These are phyloP conservation scores for Odontarrhena argentea DNA, from an alignment of 345 rosid genomes.

Conservation along the genomic window DNA sequence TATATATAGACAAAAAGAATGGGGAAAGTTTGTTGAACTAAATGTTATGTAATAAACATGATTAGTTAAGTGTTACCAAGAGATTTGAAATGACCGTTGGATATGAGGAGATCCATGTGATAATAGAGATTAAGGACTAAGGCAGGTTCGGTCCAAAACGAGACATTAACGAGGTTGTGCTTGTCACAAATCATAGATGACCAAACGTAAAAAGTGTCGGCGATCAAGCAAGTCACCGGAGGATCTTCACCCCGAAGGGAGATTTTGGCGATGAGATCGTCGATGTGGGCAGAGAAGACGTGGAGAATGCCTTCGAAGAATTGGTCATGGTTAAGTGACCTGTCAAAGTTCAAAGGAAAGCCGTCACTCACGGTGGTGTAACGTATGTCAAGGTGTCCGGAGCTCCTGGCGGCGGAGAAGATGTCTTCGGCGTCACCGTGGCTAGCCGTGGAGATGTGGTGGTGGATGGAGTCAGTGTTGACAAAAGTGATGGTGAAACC, in stretches of 20 bases:
- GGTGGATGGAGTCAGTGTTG: constrained; percentile 65
- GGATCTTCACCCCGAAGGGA: constrained; percentile 31
- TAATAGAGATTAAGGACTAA: constrained; percentile 58
- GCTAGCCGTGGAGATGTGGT: constrained; percentile 45
- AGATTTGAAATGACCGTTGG: constrained; percentile 58
- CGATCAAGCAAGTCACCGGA: constrained; percentile 53
- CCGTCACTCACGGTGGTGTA: constrained; percentile 62
- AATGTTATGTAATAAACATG: neutral
- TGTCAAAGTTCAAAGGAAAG: constrained; percentile 56
- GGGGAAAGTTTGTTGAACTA: neutral
- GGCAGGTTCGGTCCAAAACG: constrained; percentile 76
- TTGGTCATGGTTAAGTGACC: constrained; percentile 63
- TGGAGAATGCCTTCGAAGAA: constrained; percentile 57
- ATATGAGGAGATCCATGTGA: constrained; percentile 56
- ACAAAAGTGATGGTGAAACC: constrained; percentile 74
- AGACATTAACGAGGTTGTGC: constrained; percentile 54
- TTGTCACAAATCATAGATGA: constrained; percentile 51
- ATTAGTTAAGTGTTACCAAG: constrained; percentile 39
- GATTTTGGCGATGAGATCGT: constrained; percentile 44
- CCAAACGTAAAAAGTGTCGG: constrained; percentile 71
- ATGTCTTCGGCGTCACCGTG: constrained; percentile 36
- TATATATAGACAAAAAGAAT: too few species aligned
- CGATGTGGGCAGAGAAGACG: constrained; percentile 59
- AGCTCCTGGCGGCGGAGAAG: constrained; percentile 42
- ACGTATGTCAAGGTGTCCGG: constrained; percentile 51